Evolutionary conservation across 176 grass and related monocot species (phyloP), one percentile per base, ranked within the genome.

Genomic region (Hyparrhenia diplandra): DNA sequence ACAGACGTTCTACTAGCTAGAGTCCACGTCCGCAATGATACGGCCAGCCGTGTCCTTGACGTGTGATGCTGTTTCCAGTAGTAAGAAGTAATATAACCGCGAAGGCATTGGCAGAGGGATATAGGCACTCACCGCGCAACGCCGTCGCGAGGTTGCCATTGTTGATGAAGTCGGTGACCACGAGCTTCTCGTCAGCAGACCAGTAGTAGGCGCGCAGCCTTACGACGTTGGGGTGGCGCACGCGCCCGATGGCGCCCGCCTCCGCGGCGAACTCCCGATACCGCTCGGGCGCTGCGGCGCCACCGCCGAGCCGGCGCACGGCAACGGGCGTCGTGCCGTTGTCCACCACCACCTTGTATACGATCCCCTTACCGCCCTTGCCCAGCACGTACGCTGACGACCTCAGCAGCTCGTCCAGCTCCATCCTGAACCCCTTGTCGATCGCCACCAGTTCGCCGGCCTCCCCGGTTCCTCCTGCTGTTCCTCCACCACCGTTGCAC

Each of bases 271-370:
- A 98, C 80, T 95, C 96, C 84, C 88, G 93, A 29, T 84, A 85
- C 83, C 82, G 67, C 29, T 85, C 0, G 51, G 51, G 36, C 18
- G 5, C 70, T 77, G 0, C 78, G 3, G 80, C 76, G 11, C 91
- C 85, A 8, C 87, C 89, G 32, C 96, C 96, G 13, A 95, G 82
- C 47, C 96, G 80, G 34, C 96, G 85, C n/a, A 98, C 96, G 13
- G 96, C 96, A 67, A 98, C 96, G 13, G 96, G 82, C 51, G 85
- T 82, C 20, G 85, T 71, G 9, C 96, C 96, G 21, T 90, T 87
- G 3, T 84, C 92, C 47, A 95, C 90, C 76, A 98, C 96, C 47
- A 98, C 96, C 88, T 98, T 98, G 89, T 98, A 98, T 72, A 98
- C 92, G 67, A 98, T 98, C 62, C 96, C 96, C 76, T 93, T 93